Conservation (phyloP, 2,329 filamentous ascomycete genomes). For the Hawksworthiomyces lignivorus region DNA sequence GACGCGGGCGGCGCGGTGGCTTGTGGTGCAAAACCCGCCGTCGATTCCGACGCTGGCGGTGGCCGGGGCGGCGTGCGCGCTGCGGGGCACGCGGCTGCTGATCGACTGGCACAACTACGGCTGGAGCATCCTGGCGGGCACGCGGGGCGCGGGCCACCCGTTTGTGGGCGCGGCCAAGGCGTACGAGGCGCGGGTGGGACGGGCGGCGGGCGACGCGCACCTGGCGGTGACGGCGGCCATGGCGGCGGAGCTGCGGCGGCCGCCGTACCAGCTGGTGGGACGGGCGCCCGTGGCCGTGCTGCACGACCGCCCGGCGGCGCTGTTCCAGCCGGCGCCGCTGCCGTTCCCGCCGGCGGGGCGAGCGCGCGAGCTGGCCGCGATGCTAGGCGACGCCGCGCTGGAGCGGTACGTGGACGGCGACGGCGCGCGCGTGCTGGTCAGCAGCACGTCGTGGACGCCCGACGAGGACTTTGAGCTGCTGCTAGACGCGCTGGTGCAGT, state of each 20-base stretch:
- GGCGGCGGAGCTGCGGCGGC: constrained; percentile 58
- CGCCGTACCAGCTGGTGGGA: constrained; percentile 53
- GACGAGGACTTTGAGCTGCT: constrained; percentile 92
- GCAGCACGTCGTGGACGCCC: constrained; percentile 93
- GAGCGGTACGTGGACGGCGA: background rate
- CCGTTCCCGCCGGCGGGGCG: constrained; percentile 2
- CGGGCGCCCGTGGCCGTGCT: constrained; percentile 58
- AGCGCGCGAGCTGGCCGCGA: constrained; percentile 1
- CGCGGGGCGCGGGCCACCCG: constrained; percentile 52
- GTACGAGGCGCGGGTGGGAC: constrained; percentile 70
- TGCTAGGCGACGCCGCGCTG: constrained; percentile 5
- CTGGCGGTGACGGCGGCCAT: constrained; percentile 89
- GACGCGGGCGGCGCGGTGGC: constrained; percentile 69
- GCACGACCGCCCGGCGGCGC: constrained; percentile 76
- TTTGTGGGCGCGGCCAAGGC: constrained; percentile 68
- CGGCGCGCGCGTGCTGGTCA: constrained; percentile 56
- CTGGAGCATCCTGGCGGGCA: constrained; percentile 76
- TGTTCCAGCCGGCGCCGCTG: constrained; percentile 64
- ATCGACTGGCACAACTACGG: constrained; percentile 99
- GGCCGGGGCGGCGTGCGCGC: constrained; percentile 61
- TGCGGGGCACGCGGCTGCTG: constrained; percentile 74
- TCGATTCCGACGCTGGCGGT: constrained; percentile 85
- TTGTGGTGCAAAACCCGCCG: constrained; percentile 79
- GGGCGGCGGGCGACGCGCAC: constrained; percentile 59
- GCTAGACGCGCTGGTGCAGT: constrained; percentile 70